Percentiles rank a stretch among this genome's conserved stretches.
Evolutionary conservation across 495 filamentous ascomycete species (phyloP).

Genomic region (Xylaria nigripes): DNA sequence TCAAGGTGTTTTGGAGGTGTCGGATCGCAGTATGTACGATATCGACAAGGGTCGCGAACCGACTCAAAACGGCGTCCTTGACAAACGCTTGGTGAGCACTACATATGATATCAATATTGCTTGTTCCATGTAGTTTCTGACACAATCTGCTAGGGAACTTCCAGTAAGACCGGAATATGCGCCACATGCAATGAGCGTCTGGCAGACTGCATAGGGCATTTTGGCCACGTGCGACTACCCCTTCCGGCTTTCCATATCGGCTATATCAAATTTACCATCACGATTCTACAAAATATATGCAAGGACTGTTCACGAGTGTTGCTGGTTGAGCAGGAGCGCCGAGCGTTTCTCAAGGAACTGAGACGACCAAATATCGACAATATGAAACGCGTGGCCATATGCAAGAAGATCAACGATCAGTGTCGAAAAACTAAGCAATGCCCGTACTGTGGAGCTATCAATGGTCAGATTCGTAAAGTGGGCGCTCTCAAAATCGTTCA

Average conservation of each 20-base stretch:
- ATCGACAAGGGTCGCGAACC: constrained; percentile 61
- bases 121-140: constrained; percentile 14
- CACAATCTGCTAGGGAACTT: constrained; percentile 56
- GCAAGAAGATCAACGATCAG: constrained; percentile 78
- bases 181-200: constrained; percentile 72
- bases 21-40: constrained; percentile 84
- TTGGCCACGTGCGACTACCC: constrained; percentile 82
- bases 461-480: constrained; percentile 83
- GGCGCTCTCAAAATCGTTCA: constrained; percentile 87
- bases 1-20: constrained; percentile 87
- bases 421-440: constrained; percentile 79
- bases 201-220: constrained; percentile 84
- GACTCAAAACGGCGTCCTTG: constrained; percentile 74
- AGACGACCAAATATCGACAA: constrained; percentile 80
- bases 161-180: constrained; percentile 62
- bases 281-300: constrained; percentile 87
- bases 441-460: constrained; percentile 64
- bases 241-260: constrained; percentile 92
- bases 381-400: constrained; percentile 64
- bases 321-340: constrained; percentile 65
- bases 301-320: constrained; percentile 76
- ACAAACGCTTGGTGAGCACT: constrained; percentile 57
- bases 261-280: constrained; percentile 84
- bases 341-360: constrained; percentile 64
- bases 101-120: neutral